Evolutionary conservation across 306 rosid species (phyloP).

Genomic region (Vigna nakashimae): DNA sequence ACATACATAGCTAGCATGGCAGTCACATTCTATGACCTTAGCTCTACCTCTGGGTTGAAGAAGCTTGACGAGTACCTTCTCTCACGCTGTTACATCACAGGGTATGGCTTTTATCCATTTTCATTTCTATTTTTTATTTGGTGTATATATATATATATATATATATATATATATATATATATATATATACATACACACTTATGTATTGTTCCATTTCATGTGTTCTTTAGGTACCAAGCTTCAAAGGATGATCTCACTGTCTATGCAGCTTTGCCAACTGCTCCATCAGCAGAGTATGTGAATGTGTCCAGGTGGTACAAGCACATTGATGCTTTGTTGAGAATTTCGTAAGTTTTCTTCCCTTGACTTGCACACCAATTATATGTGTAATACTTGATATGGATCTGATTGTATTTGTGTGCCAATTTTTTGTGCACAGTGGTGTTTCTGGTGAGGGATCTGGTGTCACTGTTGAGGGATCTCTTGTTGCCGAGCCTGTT

Average conservation of each 20-base stretch:
- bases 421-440: constrained; percentile 44
- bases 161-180: no score
- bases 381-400: background rate
- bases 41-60: constrained; percentile 74
- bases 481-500: constrained; percentile 61
- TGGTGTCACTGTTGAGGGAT: constrained; percentile 72
- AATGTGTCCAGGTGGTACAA: constrained; percentile 86
- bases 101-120: constrained; percentile 42
- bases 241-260: constrained; percentile 92
- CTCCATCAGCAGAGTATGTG: constrained; percentile 64
- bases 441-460: constrained; percentile 88
- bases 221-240: constrained; percentile 68
- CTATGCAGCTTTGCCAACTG: constrained; percentile 59
- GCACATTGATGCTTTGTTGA: constrained; percentile 81
- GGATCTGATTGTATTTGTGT: no score
- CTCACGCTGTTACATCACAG: constrained; percentile 86
- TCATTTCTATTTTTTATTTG: background rate
- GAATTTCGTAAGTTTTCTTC: constrained; percentile 74
- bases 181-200: no score
- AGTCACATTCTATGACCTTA: constrained; percentile 57
- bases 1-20: constrained; percentile 58
- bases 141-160: no score
- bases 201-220: background rate
- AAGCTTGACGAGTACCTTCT: constrained; percentile 84
- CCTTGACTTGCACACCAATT: background rate